These are phyloP conservation scores for Aquilaria sinensis DNA, from an alignment of 345 rosid genomes.

Conservation along the genomic window DNA sequence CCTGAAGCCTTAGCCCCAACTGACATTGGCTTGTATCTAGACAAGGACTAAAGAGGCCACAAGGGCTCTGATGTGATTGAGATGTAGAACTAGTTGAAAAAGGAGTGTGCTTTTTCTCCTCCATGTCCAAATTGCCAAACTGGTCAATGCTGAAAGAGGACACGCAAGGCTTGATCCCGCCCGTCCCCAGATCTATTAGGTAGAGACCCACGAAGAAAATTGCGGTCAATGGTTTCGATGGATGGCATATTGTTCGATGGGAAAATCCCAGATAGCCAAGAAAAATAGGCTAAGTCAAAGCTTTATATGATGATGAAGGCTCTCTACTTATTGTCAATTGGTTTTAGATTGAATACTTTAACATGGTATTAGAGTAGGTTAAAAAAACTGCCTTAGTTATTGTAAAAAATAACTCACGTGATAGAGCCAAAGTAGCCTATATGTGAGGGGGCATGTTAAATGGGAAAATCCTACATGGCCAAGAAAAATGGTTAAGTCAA, in stretches of 20 bases:
- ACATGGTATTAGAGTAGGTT: too few relatives aligned
- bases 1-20: conserved; percentile 55
- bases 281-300: too few relatives aligned
- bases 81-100: conserved; percentile 57
- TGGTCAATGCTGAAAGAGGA: conserved; percentile 62
- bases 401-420: too few relatives aligned
- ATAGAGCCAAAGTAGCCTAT: too few relatives aligned
- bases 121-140: conserved; percentile 36
- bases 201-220: conserved; percentile 37
- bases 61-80: conserved; percentile 41
- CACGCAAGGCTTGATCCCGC: conserved; percentile 58
- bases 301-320: too few relatives aligned
- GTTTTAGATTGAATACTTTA: too few relatives aligned
- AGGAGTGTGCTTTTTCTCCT: conserved; percentile 39
- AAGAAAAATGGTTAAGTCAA: too few relatives aligned
- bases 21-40: conserved; percentile 46
- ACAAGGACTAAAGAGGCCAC: conserved; percentile 41
- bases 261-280: too few relatives aligned
- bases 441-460: too few relatives aligned
- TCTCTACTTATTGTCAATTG: too few relatives aligned
- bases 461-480: too few relatives aligned
- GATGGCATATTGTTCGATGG: conserved; percentile 7
- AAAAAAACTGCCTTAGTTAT: too few relatives aligned
- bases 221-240: conserved; percentile 26
- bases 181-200: conserved; percentile 41